phyloP scores from a whole-genome alignment of 2,329 filamentous ascomycete genomes.

The Colletotrichum sp. region DNA sequence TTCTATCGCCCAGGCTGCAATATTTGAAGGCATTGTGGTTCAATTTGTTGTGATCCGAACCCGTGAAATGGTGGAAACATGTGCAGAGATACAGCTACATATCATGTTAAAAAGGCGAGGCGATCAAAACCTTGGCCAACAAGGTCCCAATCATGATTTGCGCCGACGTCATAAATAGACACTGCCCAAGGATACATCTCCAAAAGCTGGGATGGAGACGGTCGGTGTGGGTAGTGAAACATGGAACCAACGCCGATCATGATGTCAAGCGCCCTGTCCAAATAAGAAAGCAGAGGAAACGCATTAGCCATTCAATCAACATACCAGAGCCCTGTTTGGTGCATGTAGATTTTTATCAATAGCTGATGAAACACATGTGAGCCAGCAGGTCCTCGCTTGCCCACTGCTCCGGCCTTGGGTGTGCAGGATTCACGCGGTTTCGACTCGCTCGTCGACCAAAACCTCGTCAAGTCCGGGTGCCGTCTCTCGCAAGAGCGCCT shows the following conservation, averaged over 20 bases:
- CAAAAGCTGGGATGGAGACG: background rate
- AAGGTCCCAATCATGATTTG: background rate
- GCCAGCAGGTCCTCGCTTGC: background rate
- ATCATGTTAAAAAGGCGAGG: background rate
- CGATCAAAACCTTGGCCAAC: background rate
- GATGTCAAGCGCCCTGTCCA: background rate
- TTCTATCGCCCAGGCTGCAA: background rate
- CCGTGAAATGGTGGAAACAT: fast-evolving
- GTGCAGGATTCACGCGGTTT: background rate
- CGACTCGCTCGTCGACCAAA: background rate
- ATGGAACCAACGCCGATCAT: background rate
- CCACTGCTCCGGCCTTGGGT: background rate
- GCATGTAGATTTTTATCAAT: background rate
- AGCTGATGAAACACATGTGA: background rate
- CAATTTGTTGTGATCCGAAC: background rate
- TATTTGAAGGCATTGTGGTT: background rate
- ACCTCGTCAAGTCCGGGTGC: fast-evolving
- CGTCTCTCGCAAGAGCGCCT: background rate
- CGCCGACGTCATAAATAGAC: background rate
- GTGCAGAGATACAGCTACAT: background rate
- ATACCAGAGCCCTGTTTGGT: background rate
- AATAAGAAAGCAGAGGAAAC: background rate
- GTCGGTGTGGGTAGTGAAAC: background rate
- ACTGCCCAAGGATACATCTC: background rate
- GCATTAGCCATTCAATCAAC: background rate